Conservation (phyloP, 108 stramenopile genomes). For the Bacterosira constricta region DNA sequence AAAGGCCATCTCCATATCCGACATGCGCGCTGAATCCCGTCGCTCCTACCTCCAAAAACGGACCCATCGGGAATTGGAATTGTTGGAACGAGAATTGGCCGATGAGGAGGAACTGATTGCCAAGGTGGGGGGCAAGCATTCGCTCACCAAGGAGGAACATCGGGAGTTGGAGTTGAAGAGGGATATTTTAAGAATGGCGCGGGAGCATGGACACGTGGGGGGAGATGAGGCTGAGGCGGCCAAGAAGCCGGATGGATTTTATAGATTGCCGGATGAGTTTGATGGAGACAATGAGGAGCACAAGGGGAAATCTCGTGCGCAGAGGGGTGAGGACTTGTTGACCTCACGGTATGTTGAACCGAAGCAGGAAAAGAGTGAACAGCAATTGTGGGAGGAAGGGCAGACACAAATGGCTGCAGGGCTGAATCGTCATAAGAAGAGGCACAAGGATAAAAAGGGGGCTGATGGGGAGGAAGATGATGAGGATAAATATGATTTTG, state of each 20-base stretch:
- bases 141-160: slow-evolving; percentile 77
- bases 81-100: slow-evolving; percentile 85
- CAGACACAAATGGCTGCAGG: slow-evolving; percentile 82
- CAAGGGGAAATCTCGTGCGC: slow-evolving; percentile 58
- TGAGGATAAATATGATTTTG: slow-evolving; percentile 91
- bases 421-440: slow-evolving; percentile 33
- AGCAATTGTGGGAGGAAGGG: slow-evolving; percentile 97
- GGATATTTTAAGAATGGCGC: slow-evolving; percentile 87
- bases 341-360: slow-evolving; percentile 93
- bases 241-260: slow-evolving; percentile 69
- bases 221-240: slow-evolving; percentile 49
- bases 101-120: slow-evolving; percentile 96
- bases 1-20: slow-evolving; percentile 57
- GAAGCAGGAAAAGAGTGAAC: slow-evolving; percentile 90
- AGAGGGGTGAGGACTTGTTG: slow-evolving; percentile 72
- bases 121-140: slow-evolving; percentile 41
- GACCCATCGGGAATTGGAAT: slow-evolving; percentile 89
- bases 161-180: slow-evolving; percentile 71
- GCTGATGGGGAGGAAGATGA: slow-evolving; percentile 37
- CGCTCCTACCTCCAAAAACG: slow-evolving; percentile 93
- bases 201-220: slow-evolving; percentile 48
- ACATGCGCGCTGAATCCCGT: slow-evolving; percentile 87
- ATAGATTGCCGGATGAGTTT: slow-evolving; percentile 75
- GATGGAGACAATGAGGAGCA: slow-evolving; percentile 45
- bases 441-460: slow-evolving; percentile 22